Conservation (phyloP, 83 land plant genomes). For the Isoetes engelmannii region DNA sequence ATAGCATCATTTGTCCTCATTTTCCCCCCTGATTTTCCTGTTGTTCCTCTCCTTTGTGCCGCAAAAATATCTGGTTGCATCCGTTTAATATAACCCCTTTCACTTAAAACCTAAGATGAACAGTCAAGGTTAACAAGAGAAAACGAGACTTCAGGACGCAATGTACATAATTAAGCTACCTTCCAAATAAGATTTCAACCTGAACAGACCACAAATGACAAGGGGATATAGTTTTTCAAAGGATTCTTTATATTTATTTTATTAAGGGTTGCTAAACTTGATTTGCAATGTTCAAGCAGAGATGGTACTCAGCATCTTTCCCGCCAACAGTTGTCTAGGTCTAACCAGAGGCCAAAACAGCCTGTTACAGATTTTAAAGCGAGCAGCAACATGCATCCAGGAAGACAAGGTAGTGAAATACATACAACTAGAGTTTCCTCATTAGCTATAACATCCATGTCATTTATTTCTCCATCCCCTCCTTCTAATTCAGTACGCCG, state of each 20-base stretch:
- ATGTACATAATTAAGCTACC: too few species aligned
- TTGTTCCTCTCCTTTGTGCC: conserved; percentile 86
- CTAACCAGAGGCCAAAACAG: too few species aligned
- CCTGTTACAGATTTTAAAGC: not conserved
- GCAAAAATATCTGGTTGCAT: conserved; percentile 75
- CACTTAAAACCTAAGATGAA: conserved; percentile 60
- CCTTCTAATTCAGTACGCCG: conserved; percentile 73
- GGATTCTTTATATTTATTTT: too few species aligned
- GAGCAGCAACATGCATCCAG: not conserved
- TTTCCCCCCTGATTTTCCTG: conserved; percentile 93
- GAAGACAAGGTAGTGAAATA: too few species aligned
- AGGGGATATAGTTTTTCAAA: too few species aligned
- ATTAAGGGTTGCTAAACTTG: too few species aligned
- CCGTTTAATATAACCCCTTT: conserved; percentile 89
- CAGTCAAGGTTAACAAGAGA: not conserved
- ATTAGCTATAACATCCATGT: conserved; percentile 88
- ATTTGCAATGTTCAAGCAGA: too few species aligned
- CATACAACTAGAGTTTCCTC: conserved; percentile 87
- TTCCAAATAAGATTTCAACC: too few species aligned
- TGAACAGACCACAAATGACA: too few species aligned
- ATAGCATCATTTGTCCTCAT: conserved; percentile 77
- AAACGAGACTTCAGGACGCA: too few species aligned
- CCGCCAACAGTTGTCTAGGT: too few species aligned
- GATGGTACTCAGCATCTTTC: too few species aligned
- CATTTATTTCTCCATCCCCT: conserved; percentile 57